These are phyloP conservation scores for Pilaira anomala DNA, from an alignment of 192 early-diverging fungal species.

Conservation along the genomic window DNA sequence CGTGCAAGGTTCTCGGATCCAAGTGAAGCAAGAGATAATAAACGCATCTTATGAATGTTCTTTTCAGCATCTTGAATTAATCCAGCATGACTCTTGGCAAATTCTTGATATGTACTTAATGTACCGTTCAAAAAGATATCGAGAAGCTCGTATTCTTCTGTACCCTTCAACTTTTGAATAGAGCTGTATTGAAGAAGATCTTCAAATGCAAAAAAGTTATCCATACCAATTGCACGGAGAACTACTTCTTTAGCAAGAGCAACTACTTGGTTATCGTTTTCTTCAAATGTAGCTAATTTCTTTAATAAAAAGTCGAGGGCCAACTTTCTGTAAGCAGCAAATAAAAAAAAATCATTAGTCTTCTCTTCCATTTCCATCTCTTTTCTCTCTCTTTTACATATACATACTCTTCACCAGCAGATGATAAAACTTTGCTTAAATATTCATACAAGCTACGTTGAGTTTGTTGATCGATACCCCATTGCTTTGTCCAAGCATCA, in stretches of 20 bases:
- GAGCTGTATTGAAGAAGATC: slow-evolving; percentile 65
- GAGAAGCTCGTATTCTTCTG: slow-evolving; percentile 64
- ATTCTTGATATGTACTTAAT: slow-evolving; percentile 62
- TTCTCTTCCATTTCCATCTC: slow-evolving; percentile 17
- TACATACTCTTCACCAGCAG: slow-evolving; percentile 58
- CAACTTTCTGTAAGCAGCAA: slow-evolving; percentile 20
- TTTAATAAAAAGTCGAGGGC: slow-evolving; percentile 64
- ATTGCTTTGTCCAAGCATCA: slow-evolving; percentile 64
- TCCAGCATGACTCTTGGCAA: slow-evolving; percentile 51
- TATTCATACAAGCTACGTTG: slow-evolving; percentile 59
- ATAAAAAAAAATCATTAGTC: slow-evolving; percentile 5
- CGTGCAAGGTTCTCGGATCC: slow-evolving; percentile 66
- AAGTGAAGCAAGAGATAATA: slow-evolving; percentile 77
- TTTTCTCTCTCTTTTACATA: slow-evolving; percentile 17
- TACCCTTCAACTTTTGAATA: slow-evolving; percentile 57
- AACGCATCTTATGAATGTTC: slow-evolving; percentile 77
- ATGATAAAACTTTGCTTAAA: slow-evolving; percentile 60
- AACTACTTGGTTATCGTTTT: slow-evolving; percentile 35
- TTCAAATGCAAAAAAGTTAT: slow-evolving; percentile 75
- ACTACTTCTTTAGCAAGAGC: slow-evolving; percentile 54
- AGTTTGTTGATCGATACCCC: slow-evolving; percentile 60
- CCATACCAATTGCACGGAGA: slow-evolving; percentile 60
- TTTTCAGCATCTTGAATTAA: slow-evolving; percentile 56
- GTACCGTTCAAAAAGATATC: slow-evolving; percentile 64
- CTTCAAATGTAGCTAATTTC: slow-evolving; percentile 54